phyloP scores from a whole-genome alignment of 1,139 yeast species.

The Saccharomyces hybrid region DNA sequence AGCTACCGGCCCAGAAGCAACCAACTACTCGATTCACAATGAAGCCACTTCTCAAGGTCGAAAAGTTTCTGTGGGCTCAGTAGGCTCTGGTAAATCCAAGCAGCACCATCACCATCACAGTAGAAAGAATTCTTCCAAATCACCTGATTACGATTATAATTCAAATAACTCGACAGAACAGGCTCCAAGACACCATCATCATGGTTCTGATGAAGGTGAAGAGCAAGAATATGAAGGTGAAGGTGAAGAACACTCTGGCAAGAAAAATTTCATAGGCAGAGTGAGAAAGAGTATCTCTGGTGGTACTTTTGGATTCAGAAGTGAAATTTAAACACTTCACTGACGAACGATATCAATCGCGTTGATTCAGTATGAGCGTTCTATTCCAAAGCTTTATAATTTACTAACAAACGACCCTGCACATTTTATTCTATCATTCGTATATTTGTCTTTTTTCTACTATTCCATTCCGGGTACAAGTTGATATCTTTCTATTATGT shows the following conservation, averaged over 20 bases:
- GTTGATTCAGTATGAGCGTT: too few species aligned
- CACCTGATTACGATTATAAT: background rate
- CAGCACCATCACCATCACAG: background rate
- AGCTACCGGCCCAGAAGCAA: background rate
- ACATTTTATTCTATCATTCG: too few species aligned
- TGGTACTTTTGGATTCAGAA: background rate
- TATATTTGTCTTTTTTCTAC: too few species aligned
- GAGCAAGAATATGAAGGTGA: background rate
- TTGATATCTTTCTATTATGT: background rate
- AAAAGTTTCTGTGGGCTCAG: background rate
- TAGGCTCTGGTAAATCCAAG: background rate
- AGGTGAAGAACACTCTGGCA: background rate
- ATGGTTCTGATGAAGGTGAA: background rate
- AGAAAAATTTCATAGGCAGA: background rate
- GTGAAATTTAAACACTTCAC: background rate
- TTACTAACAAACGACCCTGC: too few species aligned
- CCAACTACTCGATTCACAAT: background rate
- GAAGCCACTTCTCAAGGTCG: background rate
- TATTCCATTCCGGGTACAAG: too few species aligned
- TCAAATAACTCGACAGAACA: background rate
- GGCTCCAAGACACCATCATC: background rate
- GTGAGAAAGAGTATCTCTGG: conserved; percentile 3
- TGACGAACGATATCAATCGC: background rate
- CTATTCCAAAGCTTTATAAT: too few species aligned
- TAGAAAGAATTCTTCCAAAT: background rate